Evolutionary conservation across 768 basidiomycete genomes (phyloP).

Genomic region (Hypholoma fasciculare): DNA sequence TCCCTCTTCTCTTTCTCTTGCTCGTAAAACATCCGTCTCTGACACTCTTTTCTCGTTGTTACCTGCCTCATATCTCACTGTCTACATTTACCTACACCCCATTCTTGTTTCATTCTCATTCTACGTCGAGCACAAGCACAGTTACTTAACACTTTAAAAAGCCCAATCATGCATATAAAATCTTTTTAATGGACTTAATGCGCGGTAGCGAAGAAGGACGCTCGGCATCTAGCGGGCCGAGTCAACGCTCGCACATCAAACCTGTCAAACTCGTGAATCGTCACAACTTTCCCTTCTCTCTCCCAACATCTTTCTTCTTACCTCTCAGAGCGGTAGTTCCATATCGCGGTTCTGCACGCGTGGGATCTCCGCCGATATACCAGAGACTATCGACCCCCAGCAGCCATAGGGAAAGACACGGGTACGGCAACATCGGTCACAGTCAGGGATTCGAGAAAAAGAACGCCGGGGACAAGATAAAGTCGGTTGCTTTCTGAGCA

Average conservation of each 20-base stretch:
- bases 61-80: neutral
- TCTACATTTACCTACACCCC: constrained; percentile 1
- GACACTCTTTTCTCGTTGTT: neutral
- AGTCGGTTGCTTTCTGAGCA: constrained; percentile 1
- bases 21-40: constrained; percentile 1
- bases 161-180: too few relatives aligned
- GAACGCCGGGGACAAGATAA: neutral
- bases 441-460: neutral
- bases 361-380: neutral
- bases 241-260: neutral
- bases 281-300: neutral
- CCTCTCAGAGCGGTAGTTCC: neutral
- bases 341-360: neutral
- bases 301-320: neutral
- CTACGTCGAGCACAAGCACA: constrained; percentile 1
- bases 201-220: neutral
- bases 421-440: neutral
- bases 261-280: neutral
- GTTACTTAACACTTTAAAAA: neutral
- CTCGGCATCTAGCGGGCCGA: constrained; percentile 7
- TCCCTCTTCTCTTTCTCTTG: neutral
- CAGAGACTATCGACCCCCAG: neutral
- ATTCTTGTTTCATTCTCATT: neutral
- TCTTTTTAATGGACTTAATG: too few relatives aligned
- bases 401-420: neutral